Evolutionary conservation across 2,329 filamentous ascomycete species (phyloP).

Genomic region (Alternaria longipes): DNA sequence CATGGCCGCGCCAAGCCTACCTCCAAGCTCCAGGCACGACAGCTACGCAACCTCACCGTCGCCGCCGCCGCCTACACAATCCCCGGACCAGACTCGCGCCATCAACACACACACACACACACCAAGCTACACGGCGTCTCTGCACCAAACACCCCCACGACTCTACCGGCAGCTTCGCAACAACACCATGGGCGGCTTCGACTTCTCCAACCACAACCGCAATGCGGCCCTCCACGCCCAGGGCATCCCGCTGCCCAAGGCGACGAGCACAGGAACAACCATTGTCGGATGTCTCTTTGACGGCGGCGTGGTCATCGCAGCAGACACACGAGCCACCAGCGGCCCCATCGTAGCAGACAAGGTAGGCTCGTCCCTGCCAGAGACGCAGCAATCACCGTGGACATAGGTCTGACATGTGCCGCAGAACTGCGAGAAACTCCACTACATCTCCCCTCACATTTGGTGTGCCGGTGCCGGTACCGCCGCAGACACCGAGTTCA

Average conservation of each 20-base stretch:
- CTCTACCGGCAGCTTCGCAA: background rate
- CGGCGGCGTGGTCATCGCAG: slow-evolving; percentile 97
- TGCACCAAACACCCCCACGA: background rate
- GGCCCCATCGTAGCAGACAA: slow-evolving; percentile 99
- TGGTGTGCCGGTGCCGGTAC: slow-evolving; percentile 99
- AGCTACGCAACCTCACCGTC: slow-evolving; percentile 33
- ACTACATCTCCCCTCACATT: slow-evolving; percentile 98
- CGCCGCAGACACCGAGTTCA: slow-evolving; percentile 98
- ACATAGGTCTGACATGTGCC: slow-evolving; percentile 18
- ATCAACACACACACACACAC: background rate
- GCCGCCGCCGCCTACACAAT: slow-evolving; percentile 9
- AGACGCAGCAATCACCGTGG: background rate
- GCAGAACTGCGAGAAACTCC: slow-evolving; percentile 98
- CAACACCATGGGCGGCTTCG: slow-evolving; percentile 72
- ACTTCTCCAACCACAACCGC: slow-evolving; percentile 99
- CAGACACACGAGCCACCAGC: slow-evolving; percentile 96
- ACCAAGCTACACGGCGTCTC: background rate
- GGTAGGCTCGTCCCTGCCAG: slow-evolving; percentile 53
- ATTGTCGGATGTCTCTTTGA: slow-evolving; percentile 98
- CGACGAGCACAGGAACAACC: slow-evolving; percentile 97
- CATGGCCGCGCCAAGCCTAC: slow-evolving; percentile 19
- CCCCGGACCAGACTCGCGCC: background rate
- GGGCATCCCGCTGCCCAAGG: slow-evolving; percentile 94
- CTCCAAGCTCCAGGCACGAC: slow-evolving; percentile 37
- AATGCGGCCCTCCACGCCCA: slow-evolving; percentile 94